Conservation (phyloP, 768 basidiomycete genomes). For the Suillus weaverae region DNA sequence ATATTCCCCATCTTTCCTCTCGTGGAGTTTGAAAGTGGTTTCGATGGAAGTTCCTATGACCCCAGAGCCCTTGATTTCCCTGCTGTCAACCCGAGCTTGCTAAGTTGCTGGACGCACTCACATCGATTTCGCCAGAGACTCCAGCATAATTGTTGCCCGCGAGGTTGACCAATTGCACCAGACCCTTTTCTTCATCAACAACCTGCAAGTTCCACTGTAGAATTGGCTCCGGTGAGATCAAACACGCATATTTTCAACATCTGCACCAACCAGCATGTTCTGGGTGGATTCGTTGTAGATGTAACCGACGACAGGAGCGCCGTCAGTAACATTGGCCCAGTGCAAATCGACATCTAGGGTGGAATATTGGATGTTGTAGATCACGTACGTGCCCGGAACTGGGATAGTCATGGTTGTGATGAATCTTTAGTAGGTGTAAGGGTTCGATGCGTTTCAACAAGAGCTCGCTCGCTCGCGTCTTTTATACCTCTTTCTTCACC, state of each 20-base stretch:
- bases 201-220: neutral
- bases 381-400: neutral
- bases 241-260: neutral
- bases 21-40: neutral
- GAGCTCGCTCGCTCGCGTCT: neutral
- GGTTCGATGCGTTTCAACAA: neutral
- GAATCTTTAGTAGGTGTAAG: neutral
- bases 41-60: neutral
- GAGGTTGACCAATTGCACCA: neutral
- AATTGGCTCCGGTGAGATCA: neutral
- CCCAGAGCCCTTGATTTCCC: neutral
- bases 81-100: neutral
- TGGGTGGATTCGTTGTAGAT: neutral
- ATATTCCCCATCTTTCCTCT: neutral
- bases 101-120: neutral
- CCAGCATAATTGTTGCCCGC: neutral
- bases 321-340: neutral
- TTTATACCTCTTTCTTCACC: neutral
- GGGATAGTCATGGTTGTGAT: neutral
- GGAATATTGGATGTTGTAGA: slow-evolving; percentile 1
- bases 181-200: neutral
- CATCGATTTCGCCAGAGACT: neutral
- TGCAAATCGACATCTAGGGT: neutral
- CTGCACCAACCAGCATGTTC: slow-evolving; percentile 1
- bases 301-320: neutral